Percentiles rank a stretch among this genome's conserved stretches.
These are phyloP conservation scores for Colletotrichum lentis DNA, from an alignment of 2,329 filamentous ascomycete species.

Conservation along the genomic window DNA sequence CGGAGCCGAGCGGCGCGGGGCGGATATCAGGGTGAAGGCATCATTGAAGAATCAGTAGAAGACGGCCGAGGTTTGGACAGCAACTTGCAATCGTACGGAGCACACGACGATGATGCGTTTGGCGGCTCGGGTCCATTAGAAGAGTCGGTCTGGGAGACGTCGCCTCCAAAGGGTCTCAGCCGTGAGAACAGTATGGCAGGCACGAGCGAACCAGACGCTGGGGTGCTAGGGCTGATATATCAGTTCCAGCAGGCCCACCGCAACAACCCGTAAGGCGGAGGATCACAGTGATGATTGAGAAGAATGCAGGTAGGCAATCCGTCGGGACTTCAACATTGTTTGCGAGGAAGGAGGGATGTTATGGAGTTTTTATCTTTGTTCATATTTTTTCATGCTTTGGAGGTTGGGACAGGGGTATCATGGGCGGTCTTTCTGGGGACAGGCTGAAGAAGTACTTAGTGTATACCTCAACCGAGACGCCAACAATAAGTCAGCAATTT, in stretches of 20 bases:
- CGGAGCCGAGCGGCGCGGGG: slow-evolving; percentile 55
- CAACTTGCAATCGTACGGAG: slow-evolving; percentile 62
- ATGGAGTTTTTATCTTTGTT: neutral
- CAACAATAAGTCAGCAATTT: neutral
- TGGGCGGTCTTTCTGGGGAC: neutral
- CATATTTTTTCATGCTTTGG: too few relatives aligned
- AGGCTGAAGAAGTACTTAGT: neutral
- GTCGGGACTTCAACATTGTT: neutral
- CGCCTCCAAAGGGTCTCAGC: slow-evolving; percentile 59
- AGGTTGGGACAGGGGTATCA: neutral
- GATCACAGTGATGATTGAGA: slow-evolving; percentile 6
- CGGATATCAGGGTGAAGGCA: slow-evolving; percentile 59
- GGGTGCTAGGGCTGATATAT: slow-evolving; percentile 66
- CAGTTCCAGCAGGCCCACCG: slow-evolving; percentile 67
- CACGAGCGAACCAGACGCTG: slow-evolving; percentile 58
- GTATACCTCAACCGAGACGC: neutral
- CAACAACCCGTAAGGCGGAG: slow-evolving; percentile 55
- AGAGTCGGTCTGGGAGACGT: slow-evolving; percentile 68
- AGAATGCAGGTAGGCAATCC: neutral
- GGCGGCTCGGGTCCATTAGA: slow-evolving; percentile 61
- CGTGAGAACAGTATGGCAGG: slow-evolving; percentile 61
- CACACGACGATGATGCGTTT: slow-evolving; percentile 64
- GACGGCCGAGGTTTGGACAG: slow-evolving; percentile 51
- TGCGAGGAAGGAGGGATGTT: neutral
- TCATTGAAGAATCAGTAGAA: slow-evolving; percentile 65